A percentile compares a stretch with the other conserved stretches of the same genome.
Evolutionary conservation across 129 eudicot genomes (phyloP).

Genomic region (Pulicaria dysenterica): DNA sequence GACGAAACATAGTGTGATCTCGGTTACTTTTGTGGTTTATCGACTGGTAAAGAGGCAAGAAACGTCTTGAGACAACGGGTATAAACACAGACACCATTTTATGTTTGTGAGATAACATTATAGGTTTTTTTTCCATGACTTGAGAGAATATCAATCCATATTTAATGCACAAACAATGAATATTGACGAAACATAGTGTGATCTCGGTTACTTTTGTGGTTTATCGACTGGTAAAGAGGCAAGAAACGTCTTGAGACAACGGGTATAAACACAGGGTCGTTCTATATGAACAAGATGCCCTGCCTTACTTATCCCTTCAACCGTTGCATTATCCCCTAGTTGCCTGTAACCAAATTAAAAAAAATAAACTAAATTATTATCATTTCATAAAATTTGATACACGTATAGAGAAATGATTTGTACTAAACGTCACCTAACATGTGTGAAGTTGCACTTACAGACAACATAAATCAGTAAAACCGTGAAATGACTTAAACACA

Average conservation of each 20-base stretch:
- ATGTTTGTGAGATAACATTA: too few species aligned
- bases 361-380: not conserved
- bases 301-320: conserved; percentile 66
- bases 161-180: conserved; percentile 10
- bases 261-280: conserved; percentile 72
- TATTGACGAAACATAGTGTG: not conserved
- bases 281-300: conserved; percentile 92
- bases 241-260: conserved; percentile 72
- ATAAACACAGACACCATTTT: conserved; percentile 70
- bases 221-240: conserved; percentile 51
- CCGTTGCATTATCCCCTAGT: conserved; percentile 71
- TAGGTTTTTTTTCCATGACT: too few species aligned
- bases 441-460: too few species aligned
- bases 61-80: conserved; percentile 66
- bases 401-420: too few species aligned
- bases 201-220: conserved; percentile 15
- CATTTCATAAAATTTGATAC: not conserved
- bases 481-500: too few species aligned
- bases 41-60: conserved; percentile 57
- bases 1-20: not conserved
- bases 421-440: too few species aligned
- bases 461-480: too few species aligned
- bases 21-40: conserved; percentile 30
- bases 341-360: conserved; percentile 50
- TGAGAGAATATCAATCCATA: too few species aligned